Conservation (phyloP, 2,329 filamentous ascomycete species). For the Diaporthe sp. region DNA sequence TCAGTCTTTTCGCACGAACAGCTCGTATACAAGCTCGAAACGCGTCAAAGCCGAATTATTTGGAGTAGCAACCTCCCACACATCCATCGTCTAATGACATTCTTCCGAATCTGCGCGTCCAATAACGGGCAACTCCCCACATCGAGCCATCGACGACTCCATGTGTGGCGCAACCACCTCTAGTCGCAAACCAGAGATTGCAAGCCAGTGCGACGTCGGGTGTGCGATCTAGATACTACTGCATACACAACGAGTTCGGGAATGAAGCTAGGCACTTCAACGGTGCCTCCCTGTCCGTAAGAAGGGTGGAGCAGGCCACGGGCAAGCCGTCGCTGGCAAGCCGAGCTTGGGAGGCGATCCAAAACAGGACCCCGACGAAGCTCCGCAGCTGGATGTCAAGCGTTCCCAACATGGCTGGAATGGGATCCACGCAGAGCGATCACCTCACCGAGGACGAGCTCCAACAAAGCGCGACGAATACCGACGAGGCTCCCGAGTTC, state of each 20-base stretch:
- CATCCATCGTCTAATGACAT: neutral
- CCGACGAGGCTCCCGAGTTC: constrained; percentile 59
- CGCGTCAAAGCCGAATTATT: neutral
- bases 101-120: constrained; percentile 29
- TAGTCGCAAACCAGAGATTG: constrained; percentile 31
- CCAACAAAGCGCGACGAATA: constrained; percentile 68
- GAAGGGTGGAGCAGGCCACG: constrained; percentile 39
- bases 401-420: constrained; percentile 48
- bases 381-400: constrained; percentile 18
- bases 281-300: constrained; percentile 36
- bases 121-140: constrained; percentile 28
- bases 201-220: constrained; percentile 2
- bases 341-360: constrained; percentile 29
- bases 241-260: neutral
- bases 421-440: constrained; percentile 58
- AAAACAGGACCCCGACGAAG: constrained; percentile 29
- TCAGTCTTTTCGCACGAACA: constrained; percentile 1
- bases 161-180: constrained; percentile 33
- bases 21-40: constrained; percentile 1
- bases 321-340: constrained; percentile 26
- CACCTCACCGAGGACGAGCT: constrained; percentile 71
- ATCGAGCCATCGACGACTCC: constrained; percentile 9
- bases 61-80: neutral
- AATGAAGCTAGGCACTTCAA: constrained; percentile 35
- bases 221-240: constrained; percentile 1